Conservation (phyloP, 2,329 filamentous ascomycete genomes). For the Didymella lethalis region DNA sequence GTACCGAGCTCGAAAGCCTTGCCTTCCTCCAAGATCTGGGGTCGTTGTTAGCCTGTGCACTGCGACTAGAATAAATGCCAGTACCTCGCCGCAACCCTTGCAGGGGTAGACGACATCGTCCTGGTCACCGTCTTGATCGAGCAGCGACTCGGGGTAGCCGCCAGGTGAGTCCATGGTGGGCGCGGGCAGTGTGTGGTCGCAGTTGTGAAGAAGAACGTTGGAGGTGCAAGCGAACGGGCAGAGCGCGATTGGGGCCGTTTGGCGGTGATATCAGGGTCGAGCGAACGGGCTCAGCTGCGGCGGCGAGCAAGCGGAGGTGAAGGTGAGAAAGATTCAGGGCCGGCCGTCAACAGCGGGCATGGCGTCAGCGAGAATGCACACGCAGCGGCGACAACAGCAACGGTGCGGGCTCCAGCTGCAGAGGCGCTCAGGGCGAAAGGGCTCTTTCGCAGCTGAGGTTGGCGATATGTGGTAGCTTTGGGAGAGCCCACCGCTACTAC, state of each 20-base stretch:
- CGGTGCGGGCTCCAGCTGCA: conserved; percentile 3
- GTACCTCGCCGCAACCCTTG: conserved; percentile 65
- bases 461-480: conserved; percentile 20
- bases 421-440: conserved; percentile 4
- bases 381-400: conserved; percentile 5
- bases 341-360: conserved; percentile 15
- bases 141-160: conserved; percentile 61
- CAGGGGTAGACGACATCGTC: conserved; percentile 66
- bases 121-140: conserved; percentile 53
- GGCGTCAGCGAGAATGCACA: conserved; percentile 17
- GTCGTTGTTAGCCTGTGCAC: conserved; percentile 29
- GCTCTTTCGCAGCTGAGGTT: conserved; percentile 11
- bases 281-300: conserved; percentile 18
- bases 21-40: conserved; percentile 93
- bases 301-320: conserved; percentile 8
- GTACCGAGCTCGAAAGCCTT: conserved; percentile 97
- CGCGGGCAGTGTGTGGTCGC: conserved; percentile 14
- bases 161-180: conserved; percentile 62
- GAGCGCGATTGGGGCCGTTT: conserved; percentile 9
- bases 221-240: conserved; percentile 8
- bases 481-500: conserved; percentile 7
- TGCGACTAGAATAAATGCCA: conserved; percentile 6
- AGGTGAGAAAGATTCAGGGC: conserved; percentile 7
- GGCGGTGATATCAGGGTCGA: conserved; percentile 12
- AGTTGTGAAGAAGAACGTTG: conserved; percentile 6